Evolutionary conservation across 257 asterid genomes (phyloP).

Genomic region (Nicotiana sylvestris): DNA sequence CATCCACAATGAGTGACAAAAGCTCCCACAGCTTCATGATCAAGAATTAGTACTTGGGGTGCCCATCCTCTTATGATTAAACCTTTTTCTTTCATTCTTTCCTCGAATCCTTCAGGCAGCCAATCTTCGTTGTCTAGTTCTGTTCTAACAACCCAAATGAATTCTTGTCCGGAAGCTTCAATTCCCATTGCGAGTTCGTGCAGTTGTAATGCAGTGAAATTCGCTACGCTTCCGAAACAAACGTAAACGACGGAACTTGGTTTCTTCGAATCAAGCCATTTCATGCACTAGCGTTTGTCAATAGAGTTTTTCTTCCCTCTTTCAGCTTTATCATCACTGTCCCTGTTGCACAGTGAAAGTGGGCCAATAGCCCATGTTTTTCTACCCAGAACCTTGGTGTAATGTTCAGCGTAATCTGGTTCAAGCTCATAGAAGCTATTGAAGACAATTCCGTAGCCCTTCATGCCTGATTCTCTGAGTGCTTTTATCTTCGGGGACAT

Average conservation of each 20-base stretch:
- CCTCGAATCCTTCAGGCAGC: conserved; percentile 14
- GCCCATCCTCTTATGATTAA: conserved; percentile 25
- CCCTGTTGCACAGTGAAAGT: conserved; percentile 18
- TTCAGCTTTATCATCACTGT: conserved; percentile 6
- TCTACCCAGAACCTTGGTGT: conserved; percentile 24
- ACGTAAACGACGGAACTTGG: conserved; percentile 9
- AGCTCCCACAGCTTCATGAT: conserved; percentile 18
- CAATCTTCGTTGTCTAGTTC: conserved; percentile 4
- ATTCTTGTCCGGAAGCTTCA: conserved; percentile 10
- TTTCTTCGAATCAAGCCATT: conserved; percentile 17
- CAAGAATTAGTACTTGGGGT: conserved; percentile 19
- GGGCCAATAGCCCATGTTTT: conserved; percentile 52
- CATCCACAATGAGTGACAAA: conserved; percentile 24
- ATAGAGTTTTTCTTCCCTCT: conserved; percentile 2
- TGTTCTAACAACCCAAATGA: conserved; percentile 20
- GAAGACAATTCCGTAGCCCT: conserved; percentile 30
- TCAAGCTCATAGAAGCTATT: conserved; percentile 56
- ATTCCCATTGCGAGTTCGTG: conserved; percentile 14
- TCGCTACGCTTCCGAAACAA: conserved; percentile 18
- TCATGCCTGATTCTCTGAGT: conserved; percentile 19
- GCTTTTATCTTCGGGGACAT: background rate
- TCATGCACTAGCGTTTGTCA: conserved; percentile 6
- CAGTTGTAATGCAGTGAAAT: background rate
- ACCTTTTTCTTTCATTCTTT: conserved; percentile 10
- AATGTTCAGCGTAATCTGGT: conserved; percentile 36